A percentile compares a stretch with the other conserved stretches of the same genome.
These are phyloP conservation scores for Alternaria triticimaculans DNA, from an alignment of 2,329 filamentous ascomycete species.

Conservation along the genomic window DNA sequence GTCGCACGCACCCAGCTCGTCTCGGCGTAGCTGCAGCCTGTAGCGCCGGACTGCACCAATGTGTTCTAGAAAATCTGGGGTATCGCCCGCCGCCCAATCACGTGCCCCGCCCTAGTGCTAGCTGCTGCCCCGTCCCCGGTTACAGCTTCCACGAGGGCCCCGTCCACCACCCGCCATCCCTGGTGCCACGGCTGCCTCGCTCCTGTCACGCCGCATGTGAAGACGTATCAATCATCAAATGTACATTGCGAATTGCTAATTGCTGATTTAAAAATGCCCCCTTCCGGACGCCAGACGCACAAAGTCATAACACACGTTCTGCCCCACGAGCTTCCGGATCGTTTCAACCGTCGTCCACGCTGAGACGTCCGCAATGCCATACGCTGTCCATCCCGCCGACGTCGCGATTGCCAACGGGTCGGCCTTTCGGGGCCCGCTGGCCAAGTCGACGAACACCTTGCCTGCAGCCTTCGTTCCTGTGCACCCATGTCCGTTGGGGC, in stretches of 20 bases:
- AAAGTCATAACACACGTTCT: conserved; percentile 89
- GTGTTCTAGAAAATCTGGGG: conserved; percentile 42
- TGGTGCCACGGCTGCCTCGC: conserved; percentile 4
- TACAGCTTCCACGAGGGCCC: conserved; percentile 20
- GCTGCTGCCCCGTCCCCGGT: conserved; percentile 7
- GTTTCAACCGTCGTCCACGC: conserved; percentile 87
- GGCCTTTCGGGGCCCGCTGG: conserved; percentile 68
- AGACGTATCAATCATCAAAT: neutral
- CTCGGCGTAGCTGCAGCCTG: conserved; percentile 16
- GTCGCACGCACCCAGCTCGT: conserved; percentile 22
- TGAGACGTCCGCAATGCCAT: conserved; percentile 78
- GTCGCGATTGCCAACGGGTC: conserved; percentile 75
- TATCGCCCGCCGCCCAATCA: conserved; percentile 38
- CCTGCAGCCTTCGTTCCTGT: conserved; percentile 41
- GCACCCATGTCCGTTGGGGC: conserved; percentile 26
- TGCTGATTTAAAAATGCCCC: conserved; percentile 54
- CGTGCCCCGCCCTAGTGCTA: neutral
- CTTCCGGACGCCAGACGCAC: conserved; percentile 74
- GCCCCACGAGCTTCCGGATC: conserved; percentile 76
- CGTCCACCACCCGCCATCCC: conserved; percentile 19
- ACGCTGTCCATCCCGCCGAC: conserved; percentile 78
- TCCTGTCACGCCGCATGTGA: conserved; percentile 6
- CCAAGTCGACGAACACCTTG: conserved; percentile 83
- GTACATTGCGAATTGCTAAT: neutral
- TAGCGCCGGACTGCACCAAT: conserved; percentile 31